A percentile compares a stretch with the other conserved stretches of the same genome.
Evolutionary conservation across 2,329 filamentous ascomycete genomes (phyloP).

Genomic region (Torrubiellomyces zombiae): DNA sequence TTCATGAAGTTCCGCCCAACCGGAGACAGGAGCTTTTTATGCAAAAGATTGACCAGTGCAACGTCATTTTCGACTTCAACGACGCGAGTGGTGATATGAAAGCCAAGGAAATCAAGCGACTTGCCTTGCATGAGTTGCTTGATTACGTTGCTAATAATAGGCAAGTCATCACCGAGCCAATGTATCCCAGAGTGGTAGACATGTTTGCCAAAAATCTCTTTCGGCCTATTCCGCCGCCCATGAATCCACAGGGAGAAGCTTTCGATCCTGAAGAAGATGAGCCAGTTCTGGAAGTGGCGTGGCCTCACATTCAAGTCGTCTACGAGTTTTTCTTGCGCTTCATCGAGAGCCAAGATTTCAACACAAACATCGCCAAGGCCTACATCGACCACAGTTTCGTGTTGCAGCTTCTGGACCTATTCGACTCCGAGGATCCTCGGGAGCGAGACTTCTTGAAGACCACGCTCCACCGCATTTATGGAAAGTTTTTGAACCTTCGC

Average conservation of each 20-base stretch:
- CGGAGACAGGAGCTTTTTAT: constrained; percentile 93
- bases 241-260: constrained; percentile 94
- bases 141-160: constrained; percentile 98
- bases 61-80: constrained; percentile 99
- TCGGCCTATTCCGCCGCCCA: constrained; percentile 86
- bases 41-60: constrained; percentile 99
- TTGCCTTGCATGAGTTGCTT: constrained; percentile 86
- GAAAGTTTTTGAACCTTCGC: constrained; percentile 93
- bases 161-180: constrained; percentile 94
- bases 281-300: constrained; percentile 91
- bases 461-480: constrained; percentile 92
- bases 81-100: constrained; percentile 98
- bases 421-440: constrained; percentile 92
- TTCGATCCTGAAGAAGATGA: constrained; percentile 98
- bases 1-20: constrained; percentile 93
- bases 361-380: constrained; percentile 97
- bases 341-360: constrained; percentile 99
- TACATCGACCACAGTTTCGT: constrained; percentile 99
- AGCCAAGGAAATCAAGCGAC: constrained; percentile 96
- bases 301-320: constrained; percentile 98
- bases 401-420: constrained; percentile 87
- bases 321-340: constrained; percentile 99
- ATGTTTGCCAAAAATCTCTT: constrained; percentile 99
- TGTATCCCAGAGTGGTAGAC: constrained; percentile 96
- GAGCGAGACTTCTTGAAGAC: constrained; percentile 98